Percentiles rank a stretch among this genome's conserved stretches.
Conservation (phyloP, 208 protist genomes). For the Wallacemonas sp. region DNA sequence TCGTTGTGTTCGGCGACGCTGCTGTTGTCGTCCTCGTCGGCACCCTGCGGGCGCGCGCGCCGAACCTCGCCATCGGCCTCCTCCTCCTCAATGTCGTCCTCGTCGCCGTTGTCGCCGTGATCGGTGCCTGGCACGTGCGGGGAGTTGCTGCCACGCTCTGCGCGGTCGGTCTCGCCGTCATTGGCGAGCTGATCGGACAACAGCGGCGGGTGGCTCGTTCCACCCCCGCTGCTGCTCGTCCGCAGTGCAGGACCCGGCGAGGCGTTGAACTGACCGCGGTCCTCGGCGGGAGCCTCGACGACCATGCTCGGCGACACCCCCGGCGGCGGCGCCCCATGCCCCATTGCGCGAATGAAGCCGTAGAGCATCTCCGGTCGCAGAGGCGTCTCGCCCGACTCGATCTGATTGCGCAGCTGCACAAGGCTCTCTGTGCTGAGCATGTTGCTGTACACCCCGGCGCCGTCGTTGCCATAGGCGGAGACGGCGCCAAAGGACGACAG, state of each 20-base stretch:
- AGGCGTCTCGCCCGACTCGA: conserved; percentile 55
- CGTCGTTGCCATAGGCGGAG: not conserved
- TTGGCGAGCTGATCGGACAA: not conserved
- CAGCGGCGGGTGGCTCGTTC: not conserved
- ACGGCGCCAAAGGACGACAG: not conserved
- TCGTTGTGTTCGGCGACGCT: conserved; percentile 34
- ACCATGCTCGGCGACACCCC: conserved; percentile 36
- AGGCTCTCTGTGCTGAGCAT: conserved; percentile 56
- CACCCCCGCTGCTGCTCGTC: not conserved
- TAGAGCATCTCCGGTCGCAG: conserved; percentile 58
- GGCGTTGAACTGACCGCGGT: conserved; percentile 17
- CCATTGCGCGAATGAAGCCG: conserved; percentile 41
- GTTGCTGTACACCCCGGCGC: conserved; percentile 20
- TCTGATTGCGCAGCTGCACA: conserved; percentile 51
- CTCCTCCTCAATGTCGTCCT: conserved; percentile 28
- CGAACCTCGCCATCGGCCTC: conserved; percentile 25
- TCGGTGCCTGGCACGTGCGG: not conserved
- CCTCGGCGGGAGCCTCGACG: conserved; percentile 43
- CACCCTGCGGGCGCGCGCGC: not conserved
- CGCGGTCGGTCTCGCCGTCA: conserved; percentile 4
- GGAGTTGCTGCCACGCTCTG: conserved; percentile 7
- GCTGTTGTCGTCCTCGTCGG: conserved; percentile 36
- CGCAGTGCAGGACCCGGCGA: not conserved
- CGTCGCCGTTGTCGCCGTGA: conserved; percentile 15
- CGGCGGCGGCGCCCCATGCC: not conserved